These are phyloP conservation scores for Pezicula carpinea DNA, from an alignment of 2,329 filamentous ascomycete species.

Conservation along the genomic window DNA sequence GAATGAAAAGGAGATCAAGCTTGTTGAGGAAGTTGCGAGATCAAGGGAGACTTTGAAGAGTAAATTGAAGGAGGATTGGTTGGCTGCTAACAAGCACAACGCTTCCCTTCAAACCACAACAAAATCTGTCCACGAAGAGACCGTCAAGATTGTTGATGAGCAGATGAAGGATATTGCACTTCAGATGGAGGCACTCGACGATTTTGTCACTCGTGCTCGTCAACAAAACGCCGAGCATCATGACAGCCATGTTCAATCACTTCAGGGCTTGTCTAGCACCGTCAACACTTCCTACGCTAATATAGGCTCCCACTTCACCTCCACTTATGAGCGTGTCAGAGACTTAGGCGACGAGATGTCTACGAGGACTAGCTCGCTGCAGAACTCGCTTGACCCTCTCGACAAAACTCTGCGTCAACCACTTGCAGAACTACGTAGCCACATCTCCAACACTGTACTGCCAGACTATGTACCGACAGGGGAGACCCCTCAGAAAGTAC, in stretches of 20 bases:
- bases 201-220: conserved; percentile 79
- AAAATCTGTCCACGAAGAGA: conserved; percentile 84
- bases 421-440: conserved; percentile 64
- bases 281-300: conserved; percentile 70
- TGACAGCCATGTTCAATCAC: conserved; percentile 59
- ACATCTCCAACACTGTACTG: conserved; percentile 60
- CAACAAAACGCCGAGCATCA: conserved; percentile 77
- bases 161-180: conserved; percentile 81
- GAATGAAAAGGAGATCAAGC: conserved; percentile 61
- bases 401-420: conserved; percentile 60
- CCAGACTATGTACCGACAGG: conserved; percentile 83
- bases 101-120: conserved; percentile 79
- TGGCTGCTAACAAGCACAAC: conserved; percentile 70
- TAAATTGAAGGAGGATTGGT: conserved; percentile 84
- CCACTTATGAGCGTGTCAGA: conserved; percentile 63
- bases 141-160: conserved; percentile 80
- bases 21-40: conserved; percentile 66
- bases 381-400: conserved; percentile 58
- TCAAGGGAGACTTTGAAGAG: conserved; percentile 75
- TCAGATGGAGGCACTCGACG: conserved; percentile 88
- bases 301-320: conserved; percentile 65
- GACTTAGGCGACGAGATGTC: conserved; percentile 65
- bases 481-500: conserved; percentile 73
- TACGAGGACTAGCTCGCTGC: conserved; percentile 52
- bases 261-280: conserved; percentile 60